These are phyloP conservation scores for Colletotrichum sp. DNA, from an alignment of 2,329 filamentous ascomycete genomes.

Conservation along the genomic window DNA sequence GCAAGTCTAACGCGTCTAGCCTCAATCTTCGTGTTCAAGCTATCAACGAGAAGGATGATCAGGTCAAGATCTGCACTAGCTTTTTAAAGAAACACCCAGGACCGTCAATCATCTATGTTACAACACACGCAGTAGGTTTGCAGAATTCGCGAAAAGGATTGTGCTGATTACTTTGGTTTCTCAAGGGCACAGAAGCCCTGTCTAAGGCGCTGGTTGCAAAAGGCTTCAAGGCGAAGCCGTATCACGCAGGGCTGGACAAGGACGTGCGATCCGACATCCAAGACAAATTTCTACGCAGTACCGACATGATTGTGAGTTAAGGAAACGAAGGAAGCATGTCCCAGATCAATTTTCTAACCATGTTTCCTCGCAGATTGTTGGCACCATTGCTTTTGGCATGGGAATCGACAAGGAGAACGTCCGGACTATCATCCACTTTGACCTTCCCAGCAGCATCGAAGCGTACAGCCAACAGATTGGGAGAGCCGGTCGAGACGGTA, in stretches of 20 bases:
- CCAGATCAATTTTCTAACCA: background rate
- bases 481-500: conserved; percentile 59
- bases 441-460: conserved; percentile 56
- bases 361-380: conserved; percentile 39
- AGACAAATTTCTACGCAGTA: conserved; percentile 55
- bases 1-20: conserved; percentile 24
- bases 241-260: conserved; percentile 56
- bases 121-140: conserved; percentile 49
- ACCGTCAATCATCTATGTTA: conserved; percentile 66
- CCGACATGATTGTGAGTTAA: conserved; percentile 37
- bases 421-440: conserved; percentile 59
- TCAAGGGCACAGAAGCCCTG: conserved; percentile 48
- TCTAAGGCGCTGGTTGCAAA: conserved; percentile 39
- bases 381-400: conserved; percentile 66
- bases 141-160: background rate
- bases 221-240: conserved; percentile 48
- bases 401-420: conserved; percentile 63
- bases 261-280: conserved; percentile 51
- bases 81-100: conserved; percentile 59
- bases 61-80: conserved; percentile 40
- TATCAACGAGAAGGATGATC: conserved; percentile 42
- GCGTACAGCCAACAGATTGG: conserved; percentile 65
- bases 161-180: background rate
- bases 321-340: rapidly evolving
- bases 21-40: conserved; percentile 58